phyloP scores from a whole-genome alignment of 345 rosid species.

The Populus pruinosa region DNA sequence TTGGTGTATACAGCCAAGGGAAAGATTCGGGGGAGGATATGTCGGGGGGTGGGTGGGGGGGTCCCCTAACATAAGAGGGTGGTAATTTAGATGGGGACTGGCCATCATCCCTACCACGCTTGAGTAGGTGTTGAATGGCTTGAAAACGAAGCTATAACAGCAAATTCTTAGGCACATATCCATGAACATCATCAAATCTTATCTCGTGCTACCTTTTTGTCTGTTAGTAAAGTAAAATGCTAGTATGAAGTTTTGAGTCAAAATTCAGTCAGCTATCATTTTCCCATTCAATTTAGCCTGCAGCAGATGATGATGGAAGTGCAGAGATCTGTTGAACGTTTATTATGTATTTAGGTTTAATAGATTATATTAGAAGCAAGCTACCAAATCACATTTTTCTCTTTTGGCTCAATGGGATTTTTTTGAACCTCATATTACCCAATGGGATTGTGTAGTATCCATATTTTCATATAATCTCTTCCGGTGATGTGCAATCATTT shows the following conservation, averaged over 20 bases:
- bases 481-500: background rate
- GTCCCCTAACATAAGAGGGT: background rate
- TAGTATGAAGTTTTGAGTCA: background rate
- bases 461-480: background rate
- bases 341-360: background rate
- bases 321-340: background rate
- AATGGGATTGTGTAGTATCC: background rate
- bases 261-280: background rate
- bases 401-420: background rate
- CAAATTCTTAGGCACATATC: background rate
- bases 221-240: background rate
- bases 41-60: background rate
- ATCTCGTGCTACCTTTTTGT: background rate
- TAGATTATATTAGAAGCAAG: background rate
- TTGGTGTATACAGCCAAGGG: background rate
- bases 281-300: background rate
- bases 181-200: background rate
- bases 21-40: background rate
- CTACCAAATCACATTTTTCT: background rate
- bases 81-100: slow-evolving; percentile 9
- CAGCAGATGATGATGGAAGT: background rate
- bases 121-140: background rate
- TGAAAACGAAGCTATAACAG: slow-evolving; percentile 24
- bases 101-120: background rate
- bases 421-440: background rate